Evolutionary conservation across 1,139 yeast species (phyloP), one percentile per base, ranked within the genome.

Genomic region (Debaryomyces coudertii): DNA sequence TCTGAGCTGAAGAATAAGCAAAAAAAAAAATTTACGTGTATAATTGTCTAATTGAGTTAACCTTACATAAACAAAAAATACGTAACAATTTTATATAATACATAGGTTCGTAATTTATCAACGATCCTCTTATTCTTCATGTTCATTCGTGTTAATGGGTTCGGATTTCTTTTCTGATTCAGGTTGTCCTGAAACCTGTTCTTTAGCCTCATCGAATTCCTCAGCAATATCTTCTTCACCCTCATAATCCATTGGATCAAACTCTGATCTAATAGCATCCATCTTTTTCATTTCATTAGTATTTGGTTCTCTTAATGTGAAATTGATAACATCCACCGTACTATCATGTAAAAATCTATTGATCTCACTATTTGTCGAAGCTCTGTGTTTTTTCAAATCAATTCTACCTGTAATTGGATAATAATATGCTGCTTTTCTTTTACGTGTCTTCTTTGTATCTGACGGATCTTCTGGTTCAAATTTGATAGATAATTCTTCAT

Each of bases 311-410:
- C 95, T 78, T 47, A 89, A 68, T 45, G 76, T 73, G 52, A 85
- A 71, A 47, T 83, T 81, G 43, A 90, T 73, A 15, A 71, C 76
- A 57, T 82, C 85, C 43, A 70, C 66, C 25, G 82, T 78, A 44
- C 78, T 71, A 42, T 78, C 80, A 49, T 73, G 75, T 45, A 78
- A 71, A 50, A 79, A 77, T 44, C 76, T 68, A 49, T 79, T 78
- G 47, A 78, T 74, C 54, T 74, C 77, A n/a, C 71, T 61, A 52
- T 73, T 73, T 8, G 71, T 64, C 4, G 76, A 72, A 7, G 63
- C 82, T 65, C 97, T 83, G 61, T 95, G 84, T 60, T 92, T 86
- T 69, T 87, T 89, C 61, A 93, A 79, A 55, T 86, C 95, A 41
- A 90, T 79, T 55, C 85, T 83, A 29, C 95, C 92, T 11, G 81